Evolutionary conservation across 1,139 yeast genomes (phyloP).

Genomic region (Suhomyces yuchorum): DNA sequence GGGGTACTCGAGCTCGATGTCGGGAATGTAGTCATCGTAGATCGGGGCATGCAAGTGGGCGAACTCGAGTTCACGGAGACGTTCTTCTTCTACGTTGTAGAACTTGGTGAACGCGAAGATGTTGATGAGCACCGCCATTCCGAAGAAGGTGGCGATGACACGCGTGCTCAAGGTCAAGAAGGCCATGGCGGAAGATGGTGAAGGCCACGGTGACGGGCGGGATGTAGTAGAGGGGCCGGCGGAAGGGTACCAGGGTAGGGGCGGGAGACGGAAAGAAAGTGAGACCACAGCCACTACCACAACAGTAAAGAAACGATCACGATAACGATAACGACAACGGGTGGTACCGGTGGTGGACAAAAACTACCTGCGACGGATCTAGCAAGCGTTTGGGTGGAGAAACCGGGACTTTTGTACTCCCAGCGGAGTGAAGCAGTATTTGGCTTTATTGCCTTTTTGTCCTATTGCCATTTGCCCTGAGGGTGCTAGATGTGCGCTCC

Average conservation of each 20-base stretch:
- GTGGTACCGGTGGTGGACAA: too few species aligned
- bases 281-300: too few species aligned
- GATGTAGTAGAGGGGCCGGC: too few species aligned
- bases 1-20: constrained; percentile 25
- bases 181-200: too few species aligned
- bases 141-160: constrained; percentile 21
- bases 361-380: too few species aligned
- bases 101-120: constrained; percentile 26
- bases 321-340: too few species aligned
- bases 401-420: neutral
- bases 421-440: neutral
- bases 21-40: constrained; percentile 28
- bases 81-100: constrained; percentile 17
- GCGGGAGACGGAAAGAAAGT: too few species aligned
- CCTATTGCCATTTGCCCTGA: too few species aligned
- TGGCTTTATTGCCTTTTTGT: neutral
- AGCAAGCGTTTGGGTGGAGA: too few species aligned
- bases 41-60: constrained; percentile 23
- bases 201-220: too few species aligned
- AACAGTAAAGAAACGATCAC: neutral
- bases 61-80: constrained; percentile 6
- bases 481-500: neutral
- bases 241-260: too few species aligned
- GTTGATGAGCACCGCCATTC: constrained; percentile 26
- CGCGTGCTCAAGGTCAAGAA: constrained; percentile 7